phyloP scores from a whole-genome alignment of 106 monocot genomes.

The Platanthera guangdongensis region DNA sequence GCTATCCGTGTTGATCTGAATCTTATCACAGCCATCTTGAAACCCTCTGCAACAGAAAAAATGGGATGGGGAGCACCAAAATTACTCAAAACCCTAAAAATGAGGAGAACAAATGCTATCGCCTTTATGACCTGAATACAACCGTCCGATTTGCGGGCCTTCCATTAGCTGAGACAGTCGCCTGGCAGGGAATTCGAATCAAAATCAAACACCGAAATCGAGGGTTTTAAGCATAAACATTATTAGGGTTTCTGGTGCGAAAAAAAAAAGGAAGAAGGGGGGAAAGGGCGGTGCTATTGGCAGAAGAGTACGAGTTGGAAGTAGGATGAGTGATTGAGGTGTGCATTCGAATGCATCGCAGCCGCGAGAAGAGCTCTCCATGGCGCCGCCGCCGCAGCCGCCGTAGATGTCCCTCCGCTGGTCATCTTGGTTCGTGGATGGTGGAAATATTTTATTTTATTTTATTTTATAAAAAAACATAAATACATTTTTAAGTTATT shows the following conservation, averaged over 20 bases:
- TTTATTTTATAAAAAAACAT: no score
- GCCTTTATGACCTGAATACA: conserved; percentile 60
- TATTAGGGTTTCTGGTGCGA: neutral
- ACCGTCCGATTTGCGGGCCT: conserved; percentile 82
- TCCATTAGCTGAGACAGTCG: conserved; percentile 51
- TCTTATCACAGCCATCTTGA: conserved; percentile 42
- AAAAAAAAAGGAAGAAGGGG: conserved; percentile 3
- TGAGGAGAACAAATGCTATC: neutral
- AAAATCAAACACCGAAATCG: neutral
- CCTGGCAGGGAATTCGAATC: conserved; percentile 25
- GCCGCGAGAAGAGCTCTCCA: conserved; percentile 67
- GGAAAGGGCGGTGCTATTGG: neutral
- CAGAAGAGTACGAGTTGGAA: conserved; percentile 63
- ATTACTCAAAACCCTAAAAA: neutral
- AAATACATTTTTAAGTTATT: no score
- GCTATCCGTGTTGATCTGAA: conserved; percentile 73
- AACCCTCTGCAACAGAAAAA: conserved; percentile 44
- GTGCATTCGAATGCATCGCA: conserved; percentile 64
- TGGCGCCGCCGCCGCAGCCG: conserved; percentile 11
- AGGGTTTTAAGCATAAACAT: neutral
- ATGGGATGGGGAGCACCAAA: neutral
- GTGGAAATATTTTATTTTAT: no score
- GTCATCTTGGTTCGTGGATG: neutral
- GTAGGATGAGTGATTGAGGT: conserved; percentile 63
- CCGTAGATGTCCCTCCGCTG: neutral